These are phyloP conservation scores for Beauveria scarabaeidicola DNA, from an alignment of 2,329 filamentous ascomycete genomes.

Conservation along the genomic window DNA sequence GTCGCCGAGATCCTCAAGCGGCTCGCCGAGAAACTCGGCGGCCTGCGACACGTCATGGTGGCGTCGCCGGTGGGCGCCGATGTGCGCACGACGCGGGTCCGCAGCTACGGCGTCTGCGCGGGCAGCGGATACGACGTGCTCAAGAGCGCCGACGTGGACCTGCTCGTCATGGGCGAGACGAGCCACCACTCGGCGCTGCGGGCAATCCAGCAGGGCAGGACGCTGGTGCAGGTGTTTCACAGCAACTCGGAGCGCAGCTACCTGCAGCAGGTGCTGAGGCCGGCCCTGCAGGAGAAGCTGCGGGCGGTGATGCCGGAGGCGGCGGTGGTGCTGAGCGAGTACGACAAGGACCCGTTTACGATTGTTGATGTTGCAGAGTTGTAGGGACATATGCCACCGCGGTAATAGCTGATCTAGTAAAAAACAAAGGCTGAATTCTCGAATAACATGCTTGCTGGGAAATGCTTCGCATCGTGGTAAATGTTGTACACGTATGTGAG, in stretches of 20 bases:
- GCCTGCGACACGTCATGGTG: conserved; percentile 46
- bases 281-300: conserved; percentile 53
- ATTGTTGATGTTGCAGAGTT: conserved; percentile 50
- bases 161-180: conserved; percentile 88
- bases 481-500: not conserved
- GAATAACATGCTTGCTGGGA: conserved; percentile 1
- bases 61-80: conserved; percentile 41
- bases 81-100: conserved; percentile 37
- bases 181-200: conserved; percentile 86
- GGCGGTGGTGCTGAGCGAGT: conserved; percentile 65
- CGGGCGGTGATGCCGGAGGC: conserved; percentile 40
- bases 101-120: conserved; percentile 76
- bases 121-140: conserved; percentile 78
- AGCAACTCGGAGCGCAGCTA: conserved; percentile 88
- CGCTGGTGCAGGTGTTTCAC: conserved; percentile 81
- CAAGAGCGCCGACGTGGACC: conserved; percentile 59
- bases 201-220: conserved; percentile 74
- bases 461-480: not conserved
- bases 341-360: conserved; percentile 81
- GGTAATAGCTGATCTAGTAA: not conserved
- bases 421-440: not conserved
- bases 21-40: conserved; percentile 60
- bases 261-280: conserved; percentile 60
- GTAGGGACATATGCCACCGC: conserved; percentile 11
- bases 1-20: conserved; percentile 38